Conservation (phyloP, 2,329 filamentous ascomycete species). For the Helminthosporium solani region DNA sequence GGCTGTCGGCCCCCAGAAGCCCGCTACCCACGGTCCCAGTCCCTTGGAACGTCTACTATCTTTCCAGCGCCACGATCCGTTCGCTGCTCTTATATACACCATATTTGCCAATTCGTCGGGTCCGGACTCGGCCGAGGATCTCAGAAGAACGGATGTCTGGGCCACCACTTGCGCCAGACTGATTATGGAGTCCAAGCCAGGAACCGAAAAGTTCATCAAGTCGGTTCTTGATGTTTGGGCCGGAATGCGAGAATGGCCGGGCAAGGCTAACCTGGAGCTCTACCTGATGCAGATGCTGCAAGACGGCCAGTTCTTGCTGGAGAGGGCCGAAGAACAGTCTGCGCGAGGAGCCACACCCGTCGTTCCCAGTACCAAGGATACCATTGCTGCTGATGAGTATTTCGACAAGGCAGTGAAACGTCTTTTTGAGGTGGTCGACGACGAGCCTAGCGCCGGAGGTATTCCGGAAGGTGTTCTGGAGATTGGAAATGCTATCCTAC, state of each 20-base stretch:
- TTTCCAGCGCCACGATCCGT: constrained; percentile 83
- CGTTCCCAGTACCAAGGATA: constrained; percentile 74
- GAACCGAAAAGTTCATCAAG: constrained; percentile 76
- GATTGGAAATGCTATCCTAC: constrained; percentile 79
- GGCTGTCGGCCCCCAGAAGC: constrained; percentile 51
- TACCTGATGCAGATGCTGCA: constrained; percentile 94
- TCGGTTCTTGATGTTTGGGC: constrained; percentile 87
- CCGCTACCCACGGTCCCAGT: constrained; percentile 55
- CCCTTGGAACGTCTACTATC: constrained; percentile 82
- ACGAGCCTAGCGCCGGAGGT: constrained; percentile 72
- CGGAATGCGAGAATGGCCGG: constrained; percentile 83
- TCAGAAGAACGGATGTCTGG: constrained; percentile 80
- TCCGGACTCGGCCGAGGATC: constrained; percentile 77
- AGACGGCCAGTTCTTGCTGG: constrained; percentile 86
- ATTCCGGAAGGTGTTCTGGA: constrained; percentile 84
- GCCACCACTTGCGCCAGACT: constrained; percentile 81
- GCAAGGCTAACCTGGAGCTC: constrained; percentile 84
- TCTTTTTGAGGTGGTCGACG: constrained; percentile 83
- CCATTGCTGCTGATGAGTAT: constrained; percentile 81
- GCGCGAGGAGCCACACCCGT: constrained; percentile 68
- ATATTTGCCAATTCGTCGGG: constrained; percentile 83
- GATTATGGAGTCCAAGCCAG: constrained; percentile 73
- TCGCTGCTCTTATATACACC: constrained; percentile 82
- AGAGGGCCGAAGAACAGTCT: constrained; percentile 75
- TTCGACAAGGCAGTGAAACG: constrained; percentile 78